Base-by-base conservation (phyloP, 371 early-diverging fungal genomes). In the Mucor velutinosus region DNA sequence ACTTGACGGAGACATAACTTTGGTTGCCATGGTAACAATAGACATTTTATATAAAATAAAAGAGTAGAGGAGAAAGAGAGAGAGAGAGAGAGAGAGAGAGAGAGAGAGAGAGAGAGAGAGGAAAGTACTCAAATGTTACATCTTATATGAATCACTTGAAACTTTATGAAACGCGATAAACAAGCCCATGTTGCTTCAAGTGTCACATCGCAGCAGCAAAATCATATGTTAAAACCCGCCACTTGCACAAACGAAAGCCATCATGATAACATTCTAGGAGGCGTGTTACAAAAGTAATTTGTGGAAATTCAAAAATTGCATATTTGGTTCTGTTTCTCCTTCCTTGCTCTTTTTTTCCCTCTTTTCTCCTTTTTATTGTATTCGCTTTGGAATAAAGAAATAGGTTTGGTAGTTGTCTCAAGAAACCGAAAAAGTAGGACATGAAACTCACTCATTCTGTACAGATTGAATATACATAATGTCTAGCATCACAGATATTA, bases 401-500 rank as follows among this genome's bases (percentile, higher is more conserved):
- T 41, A 41, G 41, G 41, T 17, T 5, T 17, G 41, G 4, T 2
- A 41, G 3, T 41, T 17, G 4, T 17, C 11, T 15, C 17, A 41
- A 17, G 4, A 17, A 41, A 3, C 17, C 6, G 6, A 41, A 2
- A 15, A 17, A 17, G 4, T 17, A 17, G 25, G 10, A 15, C 12
- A 15, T 6, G 25, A 27, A 27, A 27, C 27, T 53, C 11, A 53
- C 19, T 53, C 4, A 0, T 7, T 53, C 0, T 8, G 3, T 25
- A 27, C 14, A 53, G 27, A 25, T 27, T 53, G 27, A 25, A 53
- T 53, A 53, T 27, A 25, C 27, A 57, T 25, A 15, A 57, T 73
- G 76, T 55, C 73, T 32, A 69, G 60, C 23, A 67, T 76, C 21
- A 67, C 59, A 60, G 72, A 74, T 30, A 74, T 80, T 63, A 77